Evolutionary conservation across 192 early-diverging fungal species (phyloP).

Genomic region (Chytriomyces confervae): DNA sequence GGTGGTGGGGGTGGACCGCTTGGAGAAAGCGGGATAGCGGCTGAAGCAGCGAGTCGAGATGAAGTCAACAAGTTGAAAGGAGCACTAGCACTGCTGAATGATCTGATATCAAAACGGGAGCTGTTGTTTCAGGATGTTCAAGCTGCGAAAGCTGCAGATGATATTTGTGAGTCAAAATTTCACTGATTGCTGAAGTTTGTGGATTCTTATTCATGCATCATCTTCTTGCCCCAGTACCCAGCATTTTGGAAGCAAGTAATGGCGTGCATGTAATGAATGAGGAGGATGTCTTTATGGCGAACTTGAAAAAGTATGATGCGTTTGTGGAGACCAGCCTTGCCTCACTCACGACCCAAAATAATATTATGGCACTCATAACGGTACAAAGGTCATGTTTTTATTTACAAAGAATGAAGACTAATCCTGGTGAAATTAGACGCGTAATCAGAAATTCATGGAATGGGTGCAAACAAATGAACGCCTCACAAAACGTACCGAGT

Average conservation of each 20-base stretch:
- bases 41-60: neutral
- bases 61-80: constrained; percentile 22
- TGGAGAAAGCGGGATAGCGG: neutral
- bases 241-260: constrained; percentile 1
- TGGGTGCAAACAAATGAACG: constrained; percentile 5
- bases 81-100: constrained; percentile 22
- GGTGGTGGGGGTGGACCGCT: neutral
- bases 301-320: constrained; percentile 10
- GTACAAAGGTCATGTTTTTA: neutral
- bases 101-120: constrained; percentile 7
- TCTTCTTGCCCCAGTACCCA: neutral
- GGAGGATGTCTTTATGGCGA: neutral
- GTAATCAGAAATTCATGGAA: constrained; percentile 13
- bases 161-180: constrained; percentile 12
- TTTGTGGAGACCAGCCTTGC: neutral
- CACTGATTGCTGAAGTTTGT: no score
- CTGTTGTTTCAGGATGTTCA: neutral
- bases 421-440: neutral
- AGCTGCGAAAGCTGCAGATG: neutral
- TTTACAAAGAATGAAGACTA: neutral
- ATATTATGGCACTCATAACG: constrained; percentile 11
- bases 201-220: neutral
- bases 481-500: constrained; percentile 9
- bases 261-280: neutral
- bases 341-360: constrained; percentile 16